Evolutionary conservation across 768 basidiomycete genomes (phyloP).

Genomic region (Lentinus tigrinus): DNA sequence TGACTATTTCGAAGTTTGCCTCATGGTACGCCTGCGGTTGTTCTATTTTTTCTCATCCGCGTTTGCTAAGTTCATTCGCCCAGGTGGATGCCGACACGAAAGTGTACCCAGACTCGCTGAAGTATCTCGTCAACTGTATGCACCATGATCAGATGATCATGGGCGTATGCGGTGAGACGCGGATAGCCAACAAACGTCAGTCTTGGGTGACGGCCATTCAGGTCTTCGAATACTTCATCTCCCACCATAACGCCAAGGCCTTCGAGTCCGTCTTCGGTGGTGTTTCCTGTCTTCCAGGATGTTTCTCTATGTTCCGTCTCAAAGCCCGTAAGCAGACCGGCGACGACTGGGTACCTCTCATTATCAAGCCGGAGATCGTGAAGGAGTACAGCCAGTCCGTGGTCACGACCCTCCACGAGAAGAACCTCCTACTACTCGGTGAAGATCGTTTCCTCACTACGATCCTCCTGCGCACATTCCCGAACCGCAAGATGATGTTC

Average conservation of each 20-base stretch:
- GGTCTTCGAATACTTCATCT: conserved; percentile 98
- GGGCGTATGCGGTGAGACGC: conserved; percentile 98
- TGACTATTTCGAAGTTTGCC: conserved; percentile 94
- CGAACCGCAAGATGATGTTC: conserved; percentile 99
- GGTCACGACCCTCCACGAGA: conserved; percentile 94
- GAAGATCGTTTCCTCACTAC: conserved; percentile 99
- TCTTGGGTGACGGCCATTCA: conserved; percentile 99
- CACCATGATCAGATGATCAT: conserved; percentile 98
- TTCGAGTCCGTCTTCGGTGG: conserved; percentile 99
- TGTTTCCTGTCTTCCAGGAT: conserved; percentile 98
- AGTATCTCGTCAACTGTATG: conserved; percentile 95
- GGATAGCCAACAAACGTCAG: conserved; percentile 96
- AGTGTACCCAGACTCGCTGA: conserved; percentile 87
- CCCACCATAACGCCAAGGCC: conserved; percentile 96
- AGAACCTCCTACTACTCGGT: conserved; percentile 92
- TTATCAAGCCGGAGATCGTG: conserved; percentile 95
- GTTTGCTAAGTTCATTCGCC: not conserved
- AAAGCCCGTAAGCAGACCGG: conserved; percentile 87
- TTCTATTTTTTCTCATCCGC: not conserved
- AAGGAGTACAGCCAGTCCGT: conserved; percentile 95
- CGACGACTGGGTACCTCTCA: conserved; percentile 96
- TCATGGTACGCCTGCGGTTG: conserved; percentile 72
- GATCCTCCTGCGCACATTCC: conserved; percentile 93
- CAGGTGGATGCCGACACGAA: conserved; percentile 99
- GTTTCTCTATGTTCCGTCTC: conserved; percentile 98